Evolutionary conservation across 2,329 filamentous ascomycete species (phyloP).

Genomic region (Fusarium liriodendri): DNA sequence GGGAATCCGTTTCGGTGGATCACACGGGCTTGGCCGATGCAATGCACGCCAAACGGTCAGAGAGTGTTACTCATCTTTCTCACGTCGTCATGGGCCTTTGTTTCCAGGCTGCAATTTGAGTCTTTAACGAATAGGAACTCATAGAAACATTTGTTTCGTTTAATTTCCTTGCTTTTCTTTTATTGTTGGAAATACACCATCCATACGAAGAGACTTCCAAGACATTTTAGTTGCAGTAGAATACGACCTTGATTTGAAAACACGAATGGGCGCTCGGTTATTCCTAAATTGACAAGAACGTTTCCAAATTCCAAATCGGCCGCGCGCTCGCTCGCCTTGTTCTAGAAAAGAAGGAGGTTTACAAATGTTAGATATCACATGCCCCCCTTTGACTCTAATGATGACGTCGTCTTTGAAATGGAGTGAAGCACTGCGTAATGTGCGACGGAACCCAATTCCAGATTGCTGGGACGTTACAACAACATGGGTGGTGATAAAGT

Average conservation of each 20-base stretch:
- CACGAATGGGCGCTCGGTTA: not conserved
- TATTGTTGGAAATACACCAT: not conserved
- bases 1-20: constrained; percentile 2
- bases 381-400: not conserved
- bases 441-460: not conserved
- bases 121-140: constrained; percentile 10
- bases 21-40: constrained; percentile 42
- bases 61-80: constrained; percentile 18
- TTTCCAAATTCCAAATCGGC: not conserved
- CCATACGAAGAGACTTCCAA: not conserved
- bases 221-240: not conserved
- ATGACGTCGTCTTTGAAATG: not conserved
- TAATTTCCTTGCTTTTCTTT: not conserved
- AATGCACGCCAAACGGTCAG: constrained; percentile 18
- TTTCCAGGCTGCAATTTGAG: constrained; percentile 26
- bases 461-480: not conserved
- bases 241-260: not conserved
- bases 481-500: not conserved
- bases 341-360: not conserved
- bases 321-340: not conserved
- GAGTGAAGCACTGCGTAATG: not conserved
- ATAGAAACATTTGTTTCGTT: not conserved
- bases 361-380: not conserved
- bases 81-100: constrained; percentile 10
- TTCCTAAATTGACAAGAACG: not conserved